Evolutionary conservation across 306 rosid genomes (phyloP), one percentile per base, ranked within the genome.

Genomic region (Sicyos baderoa): DNA sequence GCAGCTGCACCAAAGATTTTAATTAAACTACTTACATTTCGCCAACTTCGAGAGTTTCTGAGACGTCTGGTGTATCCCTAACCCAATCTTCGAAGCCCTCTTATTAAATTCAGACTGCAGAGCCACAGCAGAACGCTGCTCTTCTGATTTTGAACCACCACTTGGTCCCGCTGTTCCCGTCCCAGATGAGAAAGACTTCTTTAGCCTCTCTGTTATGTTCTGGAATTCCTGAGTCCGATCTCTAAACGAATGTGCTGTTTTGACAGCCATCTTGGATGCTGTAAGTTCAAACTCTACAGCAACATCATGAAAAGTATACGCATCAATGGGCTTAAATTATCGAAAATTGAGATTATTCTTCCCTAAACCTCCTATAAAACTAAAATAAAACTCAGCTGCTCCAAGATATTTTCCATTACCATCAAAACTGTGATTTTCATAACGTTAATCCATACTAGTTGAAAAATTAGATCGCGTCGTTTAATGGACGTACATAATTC

Each of bases 11-110:
- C 13, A 19, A 32, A 52, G n/a, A 29, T 9, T 54, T 50, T 57
- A 47, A 55, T 48, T 47, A 49, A 76, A 73, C 56, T 54, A 79
- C 89, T 85, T 86, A 94, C 92, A 76, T 84, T 90, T 86, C 9
- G 99, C 89, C 76, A 90, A 84, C 82, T 90, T 88, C 27, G 90
- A 75, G n/a, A 94, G 97, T 74, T 94, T 94, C 84, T 85, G 97
- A 7, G 97, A 94, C 0, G 97, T 90, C 82, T 87, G 91, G 72
- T 94, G 99, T 75, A 94, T 94, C 57, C 95, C 96, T 59, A 76
- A 86, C 17, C 97, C 97, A 19, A 94, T 84, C 76, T 83, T 94
- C 72, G 99, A 87, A 75, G 99, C 99, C 68, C 94, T 85, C 54
- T 63, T 67, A 67, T 94, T 94, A 72, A 94, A 94, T 79, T 90